Percentiles rank a stretch among this genome's conserved stretches.
These are phyloP conservation scores for Trichosporon inkin DNA, from an alignment of 1,284 basidiomycete species.

Conservation along the genomic window DNA sequence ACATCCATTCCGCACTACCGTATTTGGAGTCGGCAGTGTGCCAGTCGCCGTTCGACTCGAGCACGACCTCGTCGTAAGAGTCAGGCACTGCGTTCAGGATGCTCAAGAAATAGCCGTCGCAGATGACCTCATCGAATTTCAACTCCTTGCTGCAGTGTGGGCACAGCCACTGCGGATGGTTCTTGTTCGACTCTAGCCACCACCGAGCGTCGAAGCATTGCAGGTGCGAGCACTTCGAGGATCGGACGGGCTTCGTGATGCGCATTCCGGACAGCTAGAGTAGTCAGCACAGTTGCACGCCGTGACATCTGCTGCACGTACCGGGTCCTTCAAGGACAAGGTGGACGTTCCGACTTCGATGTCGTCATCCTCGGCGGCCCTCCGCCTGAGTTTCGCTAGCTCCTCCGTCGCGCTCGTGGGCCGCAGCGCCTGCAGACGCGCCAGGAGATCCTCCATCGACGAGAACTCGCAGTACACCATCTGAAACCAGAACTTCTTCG, in stretches of 20 bases:
- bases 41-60: slow-evolving; percentile 94
- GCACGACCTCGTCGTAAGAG: slow-evolving; percentile 80
- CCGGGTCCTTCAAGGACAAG: slow-evolving; percentile 87
- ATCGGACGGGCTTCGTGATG: slow-evolving; percentile 78
- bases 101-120: slow-evolving; percentile 59
- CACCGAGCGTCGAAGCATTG: slow-evolving; percentile 95
- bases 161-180: slow-evolving; percentile 93
- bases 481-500: slow-evolving; percentile 74
- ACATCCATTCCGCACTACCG: slow-evolving; percentile 67
- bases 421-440: slow-evolving; percentile 28
- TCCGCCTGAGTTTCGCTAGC: slow-evolving; percentile 45
- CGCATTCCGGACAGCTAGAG: slow-evolving; percentile 79
- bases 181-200: slow-evolving; percentile 93
- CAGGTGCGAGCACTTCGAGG: slow-evolving; percentile 76
- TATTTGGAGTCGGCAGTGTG: slow-evolving; percentile 82
- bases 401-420: slow-evolving; percentile 30
- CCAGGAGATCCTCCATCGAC: slow-evolving; percentile 63
- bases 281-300: slow-evolving; percentile 9
- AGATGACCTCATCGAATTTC: slow-evolving; percentile 73
- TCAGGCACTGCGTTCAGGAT: slow-evolving; percentile 56
- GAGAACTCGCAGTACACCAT: slow-evolving; percentile 76
- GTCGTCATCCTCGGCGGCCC: slow-evolving; percentile 69
- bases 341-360: slow-evolving; percentile 80
- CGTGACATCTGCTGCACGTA: slow-evolving; percentile 52
- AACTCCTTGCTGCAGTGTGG: slow-evolving; percentile 86